Conservation (phyloP, 2,329 filamentous ascomycete genomes). For the Talaromyces funiculosus region DNA sequence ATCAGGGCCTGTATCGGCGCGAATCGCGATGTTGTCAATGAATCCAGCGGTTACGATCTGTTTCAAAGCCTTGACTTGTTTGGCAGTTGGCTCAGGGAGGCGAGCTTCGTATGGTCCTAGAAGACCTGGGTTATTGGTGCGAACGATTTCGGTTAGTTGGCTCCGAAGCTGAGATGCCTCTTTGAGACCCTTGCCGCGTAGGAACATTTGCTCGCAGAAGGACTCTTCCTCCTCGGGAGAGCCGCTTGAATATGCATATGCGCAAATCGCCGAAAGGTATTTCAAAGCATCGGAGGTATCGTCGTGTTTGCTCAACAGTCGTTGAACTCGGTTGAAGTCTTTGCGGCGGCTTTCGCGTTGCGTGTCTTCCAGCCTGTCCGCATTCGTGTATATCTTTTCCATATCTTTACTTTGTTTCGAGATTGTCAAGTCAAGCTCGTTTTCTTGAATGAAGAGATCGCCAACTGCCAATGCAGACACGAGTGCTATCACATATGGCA, state of each 20-base stretch:
- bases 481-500: constrained; percentile 79
- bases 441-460: constrained; percentile 80
- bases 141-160: constrained; percentile 77
- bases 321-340: constrained; percentile 66
- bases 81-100: constrained; percentile 58
- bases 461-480: constrained; percentile 84
- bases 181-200: constrained; percentile 78
- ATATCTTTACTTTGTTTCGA: constrained; percentile 38
- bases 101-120: constrained; percentile 38
- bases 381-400: constrained; percentile 49
- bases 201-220: constrained; percentile 79
- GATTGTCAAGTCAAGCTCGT: constrained; percentile 61
- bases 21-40: constrained; percentile 88
- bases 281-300: constrained; percentile 84
- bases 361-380: constrained; percentile 67
- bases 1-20: constrained; percentile 74
- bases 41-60: constrained; percentile 90
- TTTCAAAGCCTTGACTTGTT: constrained; percentile 73
- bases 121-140: constrained; percentile 59
- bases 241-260: constrained; percentile 66
- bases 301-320: constrained; percentile 73
- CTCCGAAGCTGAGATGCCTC: constrained; percentile 77
- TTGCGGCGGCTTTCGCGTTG: constrained; percentile 60
- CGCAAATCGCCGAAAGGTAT: constrained; percentile 78
- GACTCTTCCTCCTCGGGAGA: constrained; percentile 45